Percentiles rank a stretch among this genome's conserved stretches.
Conservation (phyloP, 257 asterid species). For the Oldenlandia corymbosa region DNA sequence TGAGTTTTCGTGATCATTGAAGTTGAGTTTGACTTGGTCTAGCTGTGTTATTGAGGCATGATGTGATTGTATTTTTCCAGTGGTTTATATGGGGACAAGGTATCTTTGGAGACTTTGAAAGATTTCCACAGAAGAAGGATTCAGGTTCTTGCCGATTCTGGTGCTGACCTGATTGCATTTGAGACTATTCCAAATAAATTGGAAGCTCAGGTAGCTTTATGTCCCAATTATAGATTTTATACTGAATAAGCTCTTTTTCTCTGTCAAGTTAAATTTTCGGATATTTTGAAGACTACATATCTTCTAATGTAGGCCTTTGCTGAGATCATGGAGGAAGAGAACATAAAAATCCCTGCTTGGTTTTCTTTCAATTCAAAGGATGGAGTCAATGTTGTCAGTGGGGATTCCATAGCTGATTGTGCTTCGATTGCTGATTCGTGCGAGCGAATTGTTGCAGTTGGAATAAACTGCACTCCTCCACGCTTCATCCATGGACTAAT, state of each 20-base stretch:
- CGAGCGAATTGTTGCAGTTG: conserved; percentile 47
- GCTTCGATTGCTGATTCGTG: conserved; percentile 57
- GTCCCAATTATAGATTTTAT: neutral
- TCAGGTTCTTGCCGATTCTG: conserved; percentile 68
- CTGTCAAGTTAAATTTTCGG: neutral
- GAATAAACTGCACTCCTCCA: conserved; percentile 84
- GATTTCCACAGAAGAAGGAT: conserved; percentile 83
- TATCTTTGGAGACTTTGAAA: conserved; percentile 45
- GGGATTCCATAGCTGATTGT: conserved; percentile 59
- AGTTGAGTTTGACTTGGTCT: neutral
- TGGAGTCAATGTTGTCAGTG: conserved; percentile 50
- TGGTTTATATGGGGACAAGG: conserved; percentile 59
- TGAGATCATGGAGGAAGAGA: conserved; percentile 68
- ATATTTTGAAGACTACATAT: neutral
- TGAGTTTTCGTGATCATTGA: neutral
- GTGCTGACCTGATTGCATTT: conserved; percentile 75
- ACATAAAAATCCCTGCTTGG: conserved; percentile 55
- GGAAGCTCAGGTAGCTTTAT: conserved; percentile 59
- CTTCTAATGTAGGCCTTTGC: conserved; percentile 46
- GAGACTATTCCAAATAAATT: conserved; percentile 82
- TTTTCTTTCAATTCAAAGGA: conserved; percentile 69
- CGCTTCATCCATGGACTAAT: conserved; percentile 57
- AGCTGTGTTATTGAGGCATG: neutral
- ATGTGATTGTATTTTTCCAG: conserved; percentile 24
- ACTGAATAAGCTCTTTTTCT: neutral